Base-by-base conservation (phyloP, 2,329 filamentous ascomycete genomes). In the Grosmannia serpens region DNA sequence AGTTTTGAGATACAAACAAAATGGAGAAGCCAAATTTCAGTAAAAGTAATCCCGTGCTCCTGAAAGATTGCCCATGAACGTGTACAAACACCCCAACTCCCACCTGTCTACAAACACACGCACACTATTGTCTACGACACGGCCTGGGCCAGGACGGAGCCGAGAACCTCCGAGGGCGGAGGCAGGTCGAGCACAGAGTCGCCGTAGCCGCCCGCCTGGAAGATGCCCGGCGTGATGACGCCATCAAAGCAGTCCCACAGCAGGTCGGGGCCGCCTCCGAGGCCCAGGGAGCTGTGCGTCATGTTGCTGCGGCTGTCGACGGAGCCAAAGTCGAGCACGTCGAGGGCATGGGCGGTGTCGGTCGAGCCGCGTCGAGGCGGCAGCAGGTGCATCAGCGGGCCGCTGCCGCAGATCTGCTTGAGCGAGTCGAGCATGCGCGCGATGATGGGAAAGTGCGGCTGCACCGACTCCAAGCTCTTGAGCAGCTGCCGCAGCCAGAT, bases 351-450 rank as follows among this genome's bases (percentile, higher is more conserved):
- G 13, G 41, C 10, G 31, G 53, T 1, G 27, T 49, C 41, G 17
- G 11, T 49, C 27, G 44, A 35, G 27, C 27, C 54, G 2, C 44
- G 54, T 8, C 44, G 54, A 3, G 24, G 10, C 20, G 26, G 49
- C 3, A 57, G 35, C 33, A 57, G 38, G 7, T 8, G 9, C 3
- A 27, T 22, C 3, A 60, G 55, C 2, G 27, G 33, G 3, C 55
- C 55, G 29, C 27, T 38, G 35, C 55, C 58, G 26, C 55, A 60
- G 20, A 60, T 52, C 8, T n/a, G 58, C 22, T 38, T 41, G 9
- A 60, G 52, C 15, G 58, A 58, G 11, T 60, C 58, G 4, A 57
- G 51, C 58, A 60, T 60, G 35, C 58, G 58, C 9, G 33, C 58
- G 10, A 60, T 58, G 17, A 60, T 55, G 46, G 58, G 58, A 20